Conservation (phyloP, 148 eudicot genomes). For the Pharnaceum exiguum region DNA sequence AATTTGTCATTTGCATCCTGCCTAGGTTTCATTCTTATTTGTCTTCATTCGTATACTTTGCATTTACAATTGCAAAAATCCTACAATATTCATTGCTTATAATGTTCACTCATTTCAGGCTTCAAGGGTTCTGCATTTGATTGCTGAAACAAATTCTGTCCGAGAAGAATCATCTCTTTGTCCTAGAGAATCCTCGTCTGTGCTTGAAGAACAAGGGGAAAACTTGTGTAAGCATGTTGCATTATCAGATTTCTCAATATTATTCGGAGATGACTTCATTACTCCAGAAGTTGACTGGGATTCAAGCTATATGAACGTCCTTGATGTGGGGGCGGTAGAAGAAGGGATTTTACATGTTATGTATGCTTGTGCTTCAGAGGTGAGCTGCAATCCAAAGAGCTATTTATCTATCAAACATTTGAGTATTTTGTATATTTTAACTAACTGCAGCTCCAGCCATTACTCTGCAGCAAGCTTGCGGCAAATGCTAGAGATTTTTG, state of each 20-base stretch:
- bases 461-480: conserved; percentile 67
- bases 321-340: conserved; percentile 62
- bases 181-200: conserved; percentile 26
- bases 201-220: conserved; percentile 32
- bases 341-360: conserved; percentile 76
- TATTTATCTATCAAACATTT: not conserved
- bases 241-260: conserved; percentile 52
- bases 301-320: conserved; percentile 41
- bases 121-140: conserved; percentile 53
- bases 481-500: conserved; percentile 54
- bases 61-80: not conserved
- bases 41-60: not conserved
- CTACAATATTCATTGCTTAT: not conserved
- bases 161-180: conserved; percentile 36
- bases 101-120: conserved; percentile 38
- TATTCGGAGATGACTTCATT: conserved; percentile 66
- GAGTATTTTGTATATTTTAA: conserved; percentile 16
- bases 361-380: conserved; percentile 76
- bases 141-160: conserved; percentile 31
- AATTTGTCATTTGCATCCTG: conserved; percentile 6
- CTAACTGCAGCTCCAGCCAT: conserved; percentile 43
- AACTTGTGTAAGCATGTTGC: conserved; percentile 27
- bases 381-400: conserved; percentile 18
- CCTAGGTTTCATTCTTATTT: not conserved
- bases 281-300: conserved; percentile 54